A percentile compares a stretch with the other conserved stretches of the same genome.
Evolutionary conservation across 169 alveolate species (phyloP).

Genomic region (Eimeria acervulina): DNA sequence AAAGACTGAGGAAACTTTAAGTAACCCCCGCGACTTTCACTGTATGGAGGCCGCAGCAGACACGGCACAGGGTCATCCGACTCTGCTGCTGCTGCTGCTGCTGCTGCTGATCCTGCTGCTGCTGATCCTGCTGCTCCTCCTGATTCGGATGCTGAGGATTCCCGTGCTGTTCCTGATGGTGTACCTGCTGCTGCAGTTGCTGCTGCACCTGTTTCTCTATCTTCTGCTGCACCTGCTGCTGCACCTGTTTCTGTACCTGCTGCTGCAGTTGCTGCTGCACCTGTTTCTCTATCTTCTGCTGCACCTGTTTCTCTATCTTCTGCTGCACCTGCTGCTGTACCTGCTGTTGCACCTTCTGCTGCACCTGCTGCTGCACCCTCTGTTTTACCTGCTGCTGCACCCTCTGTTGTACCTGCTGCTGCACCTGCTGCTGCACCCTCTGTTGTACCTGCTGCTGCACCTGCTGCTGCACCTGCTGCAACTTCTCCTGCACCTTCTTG

Average conservation of each 20-base stretch:
- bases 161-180: not conserved
- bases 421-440: not conserved
- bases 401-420: too few relatives aligned
- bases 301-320: not conserved
- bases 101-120: too few relatives aligned
- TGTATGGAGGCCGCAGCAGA: slow-evolving; percentile 46
- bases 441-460: not conserved
- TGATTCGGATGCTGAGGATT: not conserved
- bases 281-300: not conserved
- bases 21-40: slow-evolving; percentile 1
- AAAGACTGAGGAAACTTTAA: slow-evolving; percentile 34
- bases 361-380: too few relatives aligned
- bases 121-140: too few relatives aligned
- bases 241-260: not conserved
- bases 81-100: slow-evolving; percentile 15
- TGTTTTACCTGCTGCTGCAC: too few relatives aligned
- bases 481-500: not conserved
- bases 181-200: not conserved
- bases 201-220: not conserved
- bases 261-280: not conserved
- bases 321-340: not conserved
- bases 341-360: too few relatives aligned
- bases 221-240: not conserved
- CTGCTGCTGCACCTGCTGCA: not conserved
- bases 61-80: slow-evolving; percentile 11